A percentile compares a stretch with the other conserved stretches of the same genome.
These are phyloP conservation scores for Limnanthes douglasii DNA, from an alignment of 345 rosid genomes.

Conservation along the genomic window DNA sequence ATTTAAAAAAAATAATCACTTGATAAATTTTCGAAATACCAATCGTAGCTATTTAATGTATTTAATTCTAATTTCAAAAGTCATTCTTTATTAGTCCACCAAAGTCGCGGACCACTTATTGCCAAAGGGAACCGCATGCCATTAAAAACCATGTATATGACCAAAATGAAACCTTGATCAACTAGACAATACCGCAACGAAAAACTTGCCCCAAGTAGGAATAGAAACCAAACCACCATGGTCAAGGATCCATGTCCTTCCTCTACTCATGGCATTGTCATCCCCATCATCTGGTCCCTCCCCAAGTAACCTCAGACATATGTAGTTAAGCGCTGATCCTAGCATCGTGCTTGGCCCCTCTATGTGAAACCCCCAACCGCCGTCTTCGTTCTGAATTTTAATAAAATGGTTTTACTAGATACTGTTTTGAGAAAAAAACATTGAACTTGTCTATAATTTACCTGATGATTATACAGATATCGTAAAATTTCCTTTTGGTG, in stretches of 20 bases:
- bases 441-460: no score
- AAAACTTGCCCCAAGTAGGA: slow-evolving; percentile 58
- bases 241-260: slow-evolving; percentile 49
- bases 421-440: neutral
- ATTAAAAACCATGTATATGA: no score
- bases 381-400: slow-evolving; percentile 51
- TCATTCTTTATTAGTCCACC: no score
- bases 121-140: no score
- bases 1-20: no score
- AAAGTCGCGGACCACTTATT: no score
- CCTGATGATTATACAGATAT: slow-evolving; percentile 55
- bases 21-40: no score
- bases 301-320: slow-evolving; percentile 42
- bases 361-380: slow-evolving; percentile 59
- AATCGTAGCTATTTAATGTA: no score
- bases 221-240: slow-evolving; percentile 36
- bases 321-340: slow-evolving; percentile 36
- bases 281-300: slow-evolving; percentile 28
- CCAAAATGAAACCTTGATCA: no score
- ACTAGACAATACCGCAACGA: slow-evolving; percentile 58
- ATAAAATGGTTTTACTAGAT: neutral
- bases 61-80: no score
- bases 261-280: slow-evolving; percentile 22
- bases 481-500: slow-evolving; percentile 45
- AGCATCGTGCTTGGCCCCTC: slow-evolving; percentile 54